Conservation (phyloP, 805 yeast species). For the Starmerella lactis-condensi region DNA sequence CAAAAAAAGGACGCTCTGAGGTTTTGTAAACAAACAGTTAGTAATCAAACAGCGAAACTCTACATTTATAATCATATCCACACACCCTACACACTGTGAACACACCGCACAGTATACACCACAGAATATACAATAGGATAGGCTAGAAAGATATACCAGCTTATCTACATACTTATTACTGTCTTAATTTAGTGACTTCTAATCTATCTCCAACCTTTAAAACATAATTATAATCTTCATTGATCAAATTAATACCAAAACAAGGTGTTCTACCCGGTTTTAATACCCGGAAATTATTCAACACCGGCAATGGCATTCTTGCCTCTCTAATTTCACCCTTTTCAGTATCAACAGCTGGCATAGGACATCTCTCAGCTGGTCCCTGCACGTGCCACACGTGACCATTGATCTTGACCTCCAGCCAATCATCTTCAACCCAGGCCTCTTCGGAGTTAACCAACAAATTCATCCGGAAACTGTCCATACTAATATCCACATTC, state of each 20-base stretch:
- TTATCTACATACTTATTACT: too few relatives aligned
- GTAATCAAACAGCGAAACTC: too few relatives aligned
- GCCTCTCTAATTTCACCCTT: slow-evolving; percentile 4
- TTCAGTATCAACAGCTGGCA: slow-evolving; percentile 19
- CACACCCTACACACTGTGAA: too few relatives aligned
- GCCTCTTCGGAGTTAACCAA: slow-evolving; percentile 20
- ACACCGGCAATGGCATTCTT: slow-evolving; percentile 19
- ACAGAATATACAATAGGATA: too few relatives aligned
- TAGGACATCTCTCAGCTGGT: slow-evolving; percentile 20
- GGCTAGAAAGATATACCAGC: too few relatives aligned
- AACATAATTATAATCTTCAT: slow-evolving; percentile 13
- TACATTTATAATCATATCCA: too few relatives aligned
- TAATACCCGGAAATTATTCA: slow-evolving; percentile 19
- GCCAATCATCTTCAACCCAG: slow-evolving; percentile 23
- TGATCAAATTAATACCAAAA: slow-evolving; percentile 20
- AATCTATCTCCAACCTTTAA: slow-evolving; percentile 19
- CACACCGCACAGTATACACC: too few relatives aligned
- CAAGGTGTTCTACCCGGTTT: slow-evolving; percentile 20
- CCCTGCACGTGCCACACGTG: slow-evolving; percentile 18
- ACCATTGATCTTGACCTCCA: slow-evolving; percentile 13
- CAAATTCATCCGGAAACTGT: slow-evolving; percentile 22
- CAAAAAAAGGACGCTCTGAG: too few relatives aligned
- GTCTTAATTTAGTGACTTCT: too few relatives aligned
- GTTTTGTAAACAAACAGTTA: too few relatives aligned
- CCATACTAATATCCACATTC: slow-evolving; percentile 10